Conservation (phyloP, 495 filamentous ascomycete genomes). For the Hypoxylon lenormandii region DNA sequence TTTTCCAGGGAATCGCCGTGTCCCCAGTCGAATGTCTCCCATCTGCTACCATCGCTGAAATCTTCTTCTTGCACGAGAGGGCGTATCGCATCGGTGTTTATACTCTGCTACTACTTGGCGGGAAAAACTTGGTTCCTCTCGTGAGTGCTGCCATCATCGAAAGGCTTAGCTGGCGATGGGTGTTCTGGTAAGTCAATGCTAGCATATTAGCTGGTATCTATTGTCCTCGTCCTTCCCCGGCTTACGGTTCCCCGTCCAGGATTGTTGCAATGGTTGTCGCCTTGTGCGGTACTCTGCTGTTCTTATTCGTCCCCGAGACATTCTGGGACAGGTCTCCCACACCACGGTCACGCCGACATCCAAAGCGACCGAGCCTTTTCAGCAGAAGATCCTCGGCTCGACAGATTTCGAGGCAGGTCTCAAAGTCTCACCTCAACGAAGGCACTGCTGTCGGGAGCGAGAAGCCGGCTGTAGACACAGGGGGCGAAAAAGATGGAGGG, state of each 20-base stretch:
- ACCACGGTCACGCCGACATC: constrained; percentile 59
- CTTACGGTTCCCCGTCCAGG: constrained; percentile 60
- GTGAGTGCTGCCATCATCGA: constrained; percentile 89
- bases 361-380: constrained; percentile 55
- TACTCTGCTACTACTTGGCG: constrained; percentile 86
- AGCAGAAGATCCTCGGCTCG: constrained; percentile 56
- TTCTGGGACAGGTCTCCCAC: constrained; percentile 92
- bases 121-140: constrained; percentile 91
- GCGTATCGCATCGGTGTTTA: constrained; percentile 97
- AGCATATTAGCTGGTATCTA: neutral
- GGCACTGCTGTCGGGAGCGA: constrained; percentile 6
- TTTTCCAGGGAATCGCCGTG: constrained; percentile 88
- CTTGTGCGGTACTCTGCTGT: constrained; percentile 77
- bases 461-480: constrained; percentile 10
- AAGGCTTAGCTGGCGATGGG: constrained; percentile 86
- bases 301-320: constrained; percentile 93
- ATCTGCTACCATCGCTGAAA: constrained; percentile 94
- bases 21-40: constrained; percentile 94
- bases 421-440: constrained; percentile 22
- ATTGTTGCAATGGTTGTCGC: constrained; percentile 87
- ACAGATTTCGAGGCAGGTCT: constrained; percentile 32
- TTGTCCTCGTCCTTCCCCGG: neutral
- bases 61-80: constrained; percentile 94
- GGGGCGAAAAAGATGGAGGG: constrained; percentile 18
- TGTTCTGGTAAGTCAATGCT: constrained; percentile 75